Percentiles rank a stretch among this genome's conserved stretches.
phyloP scores from a whole-genome alignment of 2,329 filamentous ascomycete species.

The Sclerotinia spermophila region DNA sequence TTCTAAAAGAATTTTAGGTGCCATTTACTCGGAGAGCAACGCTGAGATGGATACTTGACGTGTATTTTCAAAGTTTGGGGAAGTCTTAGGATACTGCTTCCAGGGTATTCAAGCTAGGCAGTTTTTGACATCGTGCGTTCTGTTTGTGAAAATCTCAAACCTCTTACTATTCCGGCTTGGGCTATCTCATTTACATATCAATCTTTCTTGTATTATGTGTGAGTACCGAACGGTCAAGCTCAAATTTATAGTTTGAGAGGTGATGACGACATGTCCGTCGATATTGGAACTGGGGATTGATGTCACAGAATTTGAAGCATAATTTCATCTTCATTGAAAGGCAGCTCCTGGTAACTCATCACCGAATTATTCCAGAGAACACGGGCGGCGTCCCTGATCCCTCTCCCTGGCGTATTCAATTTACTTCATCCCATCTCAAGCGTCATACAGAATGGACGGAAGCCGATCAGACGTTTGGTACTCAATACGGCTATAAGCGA shows the following conservation, averaged over 20 bases:
- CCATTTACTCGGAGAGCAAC: background rate
- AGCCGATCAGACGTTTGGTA: background rate
- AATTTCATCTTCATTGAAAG: background rate
- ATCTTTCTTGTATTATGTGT: background rate
- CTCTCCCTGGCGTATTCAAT: background rate
- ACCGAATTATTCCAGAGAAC: too few relatives aligned
- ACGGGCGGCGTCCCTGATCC: too few relatives aligned
- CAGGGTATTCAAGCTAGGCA: background rate
- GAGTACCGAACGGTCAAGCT: background rate
- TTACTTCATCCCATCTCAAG: background rate
- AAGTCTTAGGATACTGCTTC: background rate
- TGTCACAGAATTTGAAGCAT: background rate
- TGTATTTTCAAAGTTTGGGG: too few relatives aligned
- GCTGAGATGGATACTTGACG: background rate
- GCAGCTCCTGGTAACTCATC: background rate
- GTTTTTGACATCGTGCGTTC: background rate
- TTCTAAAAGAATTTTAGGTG: background rate
- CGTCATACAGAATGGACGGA: background rate
- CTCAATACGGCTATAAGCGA: background rate
- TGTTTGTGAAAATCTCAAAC: background rate
- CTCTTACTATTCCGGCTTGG: background rate
- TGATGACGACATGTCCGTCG: background rate
- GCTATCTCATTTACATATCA: background rate
- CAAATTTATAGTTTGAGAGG: background rate
- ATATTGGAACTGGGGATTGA: background rate